Percentiles rank a stretch among this genome's conserved stretches.
Evolutionary conservation across 352 stramenopile species (phyloP).

Genomic region (Globisporangium uncinulatum): DNA sequence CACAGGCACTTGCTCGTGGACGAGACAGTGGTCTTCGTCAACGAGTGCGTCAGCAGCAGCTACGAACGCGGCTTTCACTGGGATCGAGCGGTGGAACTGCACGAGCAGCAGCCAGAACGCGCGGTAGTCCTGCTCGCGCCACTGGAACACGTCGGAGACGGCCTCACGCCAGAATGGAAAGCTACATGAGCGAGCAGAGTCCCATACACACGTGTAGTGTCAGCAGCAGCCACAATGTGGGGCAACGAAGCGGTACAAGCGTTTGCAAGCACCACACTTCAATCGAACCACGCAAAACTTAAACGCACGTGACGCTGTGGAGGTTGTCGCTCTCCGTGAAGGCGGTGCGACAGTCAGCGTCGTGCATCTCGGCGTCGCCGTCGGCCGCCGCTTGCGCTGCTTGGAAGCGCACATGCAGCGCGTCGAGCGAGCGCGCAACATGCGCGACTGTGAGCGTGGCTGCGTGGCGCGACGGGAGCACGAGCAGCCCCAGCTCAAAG

Average conservation of each 20-base stretch:
- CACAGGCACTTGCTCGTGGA: conserved; percentile 47
- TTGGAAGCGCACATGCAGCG: conserved; percentile 45
- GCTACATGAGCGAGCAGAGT: conserved; percentile 10
- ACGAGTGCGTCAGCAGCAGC: conserved; percentile 20
- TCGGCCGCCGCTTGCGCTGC: conserved; percentile 5
- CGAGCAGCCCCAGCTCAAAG: conserved; percentile 77
- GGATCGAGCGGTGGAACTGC: conserved; percentile 70
- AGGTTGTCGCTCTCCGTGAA: conserved; percentile 68
- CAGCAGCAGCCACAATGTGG: background rate
- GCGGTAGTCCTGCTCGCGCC: conserved; percentile 76
- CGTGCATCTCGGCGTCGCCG: conserved; percentile 36
- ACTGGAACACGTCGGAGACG: conserved; percentile 59
- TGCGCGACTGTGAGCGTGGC: conserved; percentile 55
- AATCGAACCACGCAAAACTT: background rate
- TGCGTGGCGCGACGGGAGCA: conserved; percentile 66
- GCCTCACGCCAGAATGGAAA: conserved; percentile 64
- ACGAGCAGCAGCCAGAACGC: conserved; percentile 79
- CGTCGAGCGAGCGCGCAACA: conserved; percentile 53
- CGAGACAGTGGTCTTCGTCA: conserved; percentile 50
- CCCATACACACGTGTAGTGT: background rate
- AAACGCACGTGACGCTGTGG: conserved; percentile 21
- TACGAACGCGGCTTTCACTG: conserved; percentile 20
- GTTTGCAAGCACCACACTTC: too few relatives aligned
- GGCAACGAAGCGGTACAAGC: background rate
- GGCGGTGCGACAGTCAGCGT: conserved; percentile 5